Base-by-base conservation (phyloP, 805 yeast species). In the Nakazawaea ishiwadae region DNA sequence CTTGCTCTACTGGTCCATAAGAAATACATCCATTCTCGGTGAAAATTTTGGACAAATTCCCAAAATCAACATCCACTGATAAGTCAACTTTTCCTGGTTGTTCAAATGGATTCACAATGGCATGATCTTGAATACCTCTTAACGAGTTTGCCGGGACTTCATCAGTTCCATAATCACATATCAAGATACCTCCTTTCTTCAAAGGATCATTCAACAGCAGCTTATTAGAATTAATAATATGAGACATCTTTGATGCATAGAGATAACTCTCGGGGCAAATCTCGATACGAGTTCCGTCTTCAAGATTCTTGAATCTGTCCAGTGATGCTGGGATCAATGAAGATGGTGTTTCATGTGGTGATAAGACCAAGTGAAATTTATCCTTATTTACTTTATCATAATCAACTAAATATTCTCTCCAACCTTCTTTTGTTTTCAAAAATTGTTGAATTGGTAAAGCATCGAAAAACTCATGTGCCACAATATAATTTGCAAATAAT, bases 381-480 rank as follows among this genome's bases (percentile, higher is more conserved):
- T 48, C 42, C 10, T 49, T 51, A 6, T 35, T 40, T 8, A 36
- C 47, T 61, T 24, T 63, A 61, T 44, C 63, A 45, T 55, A 74
- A 56, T 84, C 91, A 24, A 87, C 93, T 30, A 83, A 50, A 18
- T 75, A 66, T 54, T 87, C 96, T 49, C 90, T 66, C 96, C 96
- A 87, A 0, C 91, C 91, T 12, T 77, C 60, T 14, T 68, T 65
- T 0, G 82, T 78, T 47, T 71, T 73, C 40, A 72, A 69, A 54
- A 83, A 86, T 48, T 80, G 74, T 48, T 81, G 79, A 18, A 87
- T 79, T 0, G 96, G 95, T 42, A 87, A 63, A 0, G 96, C 95
- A 60, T 87, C 96, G 54, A 82, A 87, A 52, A 87, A 87, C 58
- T 87, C 96, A 55, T 87, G 96, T 0, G 95, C 93, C 40, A 87